phyloP scores from a whole-genome alignment of 495 filamentous ascomycete species.

The Aspergillus haitiensis region DNA sequence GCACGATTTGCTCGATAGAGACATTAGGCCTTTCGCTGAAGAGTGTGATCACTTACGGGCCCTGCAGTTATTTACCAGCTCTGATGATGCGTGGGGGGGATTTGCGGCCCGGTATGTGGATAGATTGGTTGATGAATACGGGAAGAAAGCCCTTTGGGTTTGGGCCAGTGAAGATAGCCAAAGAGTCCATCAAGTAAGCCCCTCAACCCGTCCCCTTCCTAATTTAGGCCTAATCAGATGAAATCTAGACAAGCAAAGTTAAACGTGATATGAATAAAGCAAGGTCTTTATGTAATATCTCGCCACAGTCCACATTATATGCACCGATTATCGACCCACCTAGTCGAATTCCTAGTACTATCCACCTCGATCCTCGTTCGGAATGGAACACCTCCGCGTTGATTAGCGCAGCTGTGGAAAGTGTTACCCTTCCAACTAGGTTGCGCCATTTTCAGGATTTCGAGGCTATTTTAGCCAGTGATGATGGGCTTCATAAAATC shows the following conservation, averaged over 20 bases:
- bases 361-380: conserved; percentile 64
- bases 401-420: conserved; percentile 76
- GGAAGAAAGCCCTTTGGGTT: conserved; percentile 79
- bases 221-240: conserved; percentile 21
- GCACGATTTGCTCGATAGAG: conserved; percentile 82
- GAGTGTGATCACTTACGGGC: conserved; percentile 93
- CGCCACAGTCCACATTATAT: conserved; percentile 72
- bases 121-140: conserved; percentile 82
- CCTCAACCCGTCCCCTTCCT: conserved; percentile 3
- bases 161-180: conserved; percentile 76
- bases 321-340: conserved; percentile 71
- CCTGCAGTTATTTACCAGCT: conserved; percentile 72
- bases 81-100: conserved; percentile 93
- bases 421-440: conserved; percentile 72
- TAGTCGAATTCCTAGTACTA: conserved; percentile 53
- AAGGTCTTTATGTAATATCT: conserved; percentile 62
- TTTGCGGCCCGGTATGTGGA: conserved; percentile 81
- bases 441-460: conserved; percentile 62
- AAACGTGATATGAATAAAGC: conserved; percentile 68
- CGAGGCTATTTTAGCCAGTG: conserved; percentile 68
- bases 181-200: conserved; percentile 57
- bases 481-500: conserved; percentile 73
- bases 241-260: conserved; percentile 36
- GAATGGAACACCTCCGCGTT: conserved; percentile 82
- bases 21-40: conserved; percentile 82